Conservation (phyloP, 1,284 basidiomycete genomes). For the Moesziomyces parantarcticus region DNA sequence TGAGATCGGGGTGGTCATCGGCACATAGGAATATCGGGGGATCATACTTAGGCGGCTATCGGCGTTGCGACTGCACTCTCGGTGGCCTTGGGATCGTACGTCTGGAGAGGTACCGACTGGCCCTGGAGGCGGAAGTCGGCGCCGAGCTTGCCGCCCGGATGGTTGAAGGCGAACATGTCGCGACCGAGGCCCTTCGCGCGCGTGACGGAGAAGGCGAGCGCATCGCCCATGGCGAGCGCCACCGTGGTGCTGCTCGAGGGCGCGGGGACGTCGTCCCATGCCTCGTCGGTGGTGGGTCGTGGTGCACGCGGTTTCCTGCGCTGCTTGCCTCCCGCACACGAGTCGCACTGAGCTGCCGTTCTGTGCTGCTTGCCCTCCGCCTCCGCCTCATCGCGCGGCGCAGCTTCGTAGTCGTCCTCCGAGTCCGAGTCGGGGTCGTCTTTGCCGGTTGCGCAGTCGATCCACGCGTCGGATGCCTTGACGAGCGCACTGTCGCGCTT, state of each 20-base stretch:
- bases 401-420: conserved; percentile 19
- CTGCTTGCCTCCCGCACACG: conserved; percentile 15
- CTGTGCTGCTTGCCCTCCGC: not conserved
- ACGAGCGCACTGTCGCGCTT: conserved; percentile 64
- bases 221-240: conserved; percentile 69
- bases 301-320: conserved; percentile 5
- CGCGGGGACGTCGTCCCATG: conserved; percentile 63
- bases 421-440: conserved; percentile 60
- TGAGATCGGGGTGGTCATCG: too few species aligned
- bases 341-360: conserved; percentile 4
- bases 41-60: conserved; percentile 17
- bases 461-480: conserved; percentile 64
- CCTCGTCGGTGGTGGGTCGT: conserved; percentile 40
- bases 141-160: conserved; percentile 68
- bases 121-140: conserved; percentile 35
- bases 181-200: conserved; percentile 49
- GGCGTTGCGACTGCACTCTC: conserved; percentile 34
- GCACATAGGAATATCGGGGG: too few species aligned
- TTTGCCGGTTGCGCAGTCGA: conserved; percentile 62
- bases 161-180: conserved; percentile 64
- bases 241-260: conserved; percentile 68
- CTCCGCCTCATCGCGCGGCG: not conserved
- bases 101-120: conserved; percentile 25
- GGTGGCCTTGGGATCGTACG: conserved; percentile 9
- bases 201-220: conserved; percentile 64